These are phyloP conservation scores for Beverwykella pulmonaria DNA, from an alignment of 495 filamentous ascomycete genomes.

Conservation along the genomic window DNA sequence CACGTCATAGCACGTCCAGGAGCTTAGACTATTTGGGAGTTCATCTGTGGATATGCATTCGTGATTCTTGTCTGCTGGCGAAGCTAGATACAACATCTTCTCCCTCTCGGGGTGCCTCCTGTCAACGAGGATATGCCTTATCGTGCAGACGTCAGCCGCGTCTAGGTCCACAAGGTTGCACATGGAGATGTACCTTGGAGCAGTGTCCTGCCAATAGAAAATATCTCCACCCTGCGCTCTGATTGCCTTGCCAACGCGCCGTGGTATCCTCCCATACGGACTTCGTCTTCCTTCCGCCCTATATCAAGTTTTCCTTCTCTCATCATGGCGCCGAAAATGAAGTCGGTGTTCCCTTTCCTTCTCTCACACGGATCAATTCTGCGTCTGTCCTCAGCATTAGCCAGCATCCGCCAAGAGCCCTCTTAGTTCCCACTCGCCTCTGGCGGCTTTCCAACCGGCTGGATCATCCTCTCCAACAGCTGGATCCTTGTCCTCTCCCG, in stretches of 20 bases:
- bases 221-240: too few species aligned
- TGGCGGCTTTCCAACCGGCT: constrained; percentile 84
- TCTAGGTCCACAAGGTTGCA: not conserved
- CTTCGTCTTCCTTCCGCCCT: too few species aligned
- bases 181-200: not conserved
- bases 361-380: not conserved
- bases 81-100: not conserved
- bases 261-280: too few species aligned
- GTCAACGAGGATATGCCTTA: not conserved
- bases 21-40: not conserved
- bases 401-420: not conserved
- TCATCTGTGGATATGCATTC: not conserved
- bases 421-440: constrained; percentile 35
- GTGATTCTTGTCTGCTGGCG: not conserved
- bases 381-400: not conserved
- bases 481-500: constrained; percentile 75
- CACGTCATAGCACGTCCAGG: not conserved
- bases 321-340: too few species aligned
- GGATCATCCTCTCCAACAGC: constrained; percentile 92
- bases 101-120: not conserved
- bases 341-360: not conserved
- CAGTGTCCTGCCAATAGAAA: not conserved
- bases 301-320: too few species aligned
- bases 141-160: not conserved
- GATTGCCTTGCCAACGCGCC: not conserved